These are phyloP conservation scores for Chrysopogon serrulatus DNA, from an alignment of 176 grass and related monocot species.

Conservation along the genomic window DNA sequence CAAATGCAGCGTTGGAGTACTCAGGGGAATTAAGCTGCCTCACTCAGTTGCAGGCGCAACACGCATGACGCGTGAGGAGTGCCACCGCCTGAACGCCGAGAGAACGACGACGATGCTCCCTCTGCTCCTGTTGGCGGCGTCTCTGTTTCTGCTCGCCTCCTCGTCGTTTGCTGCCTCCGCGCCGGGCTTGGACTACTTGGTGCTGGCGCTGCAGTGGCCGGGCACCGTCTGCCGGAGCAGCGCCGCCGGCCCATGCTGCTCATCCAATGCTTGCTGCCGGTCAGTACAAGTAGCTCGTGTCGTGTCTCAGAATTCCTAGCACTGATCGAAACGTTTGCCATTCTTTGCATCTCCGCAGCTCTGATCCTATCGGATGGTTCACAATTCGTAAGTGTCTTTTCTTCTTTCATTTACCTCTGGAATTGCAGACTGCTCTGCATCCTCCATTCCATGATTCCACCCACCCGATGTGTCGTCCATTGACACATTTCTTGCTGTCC, in stretches of 20 bases:
- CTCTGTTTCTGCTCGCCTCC: neutral
- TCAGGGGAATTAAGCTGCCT: too few species aligned
- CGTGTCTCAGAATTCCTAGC: neutral
- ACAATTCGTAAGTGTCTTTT: neutral
- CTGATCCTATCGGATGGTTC: neutral
- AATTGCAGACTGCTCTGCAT: neutral
- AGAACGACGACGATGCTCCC: neutral
- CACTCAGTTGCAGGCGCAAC: too few species aligned
- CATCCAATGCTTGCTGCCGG: slow-evolving; percentile 86
- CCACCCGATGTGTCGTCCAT: neutral
- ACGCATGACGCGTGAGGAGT: neutral
- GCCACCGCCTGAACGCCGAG: neutral
- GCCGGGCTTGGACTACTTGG: slow-evolving; percentile 68
- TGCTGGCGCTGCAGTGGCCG: slow-evolving; percentile 79
- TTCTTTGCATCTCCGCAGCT: neutral
- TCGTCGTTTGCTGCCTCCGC: neutral
- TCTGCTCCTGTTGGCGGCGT: neutral
- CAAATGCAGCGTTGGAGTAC: too few species aligned
- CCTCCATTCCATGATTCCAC: neutral
- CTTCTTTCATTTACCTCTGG: too few species aligned
- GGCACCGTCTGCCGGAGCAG: slow-evolving; percentile 56
- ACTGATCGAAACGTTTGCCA: neutral
- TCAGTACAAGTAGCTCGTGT: neutral
- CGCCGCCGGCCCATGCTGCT: slow-evolving; percentile 64
- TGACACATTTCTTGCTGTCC: neutral